These are phyloP conservation scores for Panellus pusillus DNA, from an alignment of 768 basidiomycete genomes.

Conservation along the genomic window DNA sequence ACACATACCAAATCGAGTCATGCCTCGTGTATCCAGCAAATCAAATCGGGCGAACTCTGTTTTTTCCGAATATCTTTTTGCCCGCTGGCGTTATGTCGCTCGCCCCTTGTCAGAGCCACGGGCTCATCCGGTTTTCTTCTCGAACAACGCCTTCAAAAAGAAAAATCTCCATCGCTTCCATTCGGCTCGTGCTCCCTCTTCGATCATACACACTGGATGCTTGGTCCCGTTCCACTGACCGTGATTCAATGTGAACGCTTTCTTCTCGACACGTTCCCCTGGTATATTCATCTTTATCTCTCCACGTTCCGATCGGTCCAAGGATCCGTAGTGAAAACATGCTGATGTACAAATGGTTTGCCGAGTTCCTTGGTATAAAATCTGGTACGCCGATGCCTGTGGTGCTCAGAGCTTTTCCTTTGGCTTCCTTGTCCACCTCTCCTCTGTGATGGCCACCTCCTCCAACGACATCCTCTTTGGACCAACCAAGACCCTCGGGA, in stretches of 20 bases:
- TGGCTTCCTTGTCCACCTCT: constrained; percentile 25
- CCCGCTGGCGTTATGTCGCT: constrained; percentile 8
- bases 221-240: constrained; percentile 75
- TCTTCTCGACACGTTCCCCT: constrained; percentile 70
- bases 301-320: constrained; percentile 78
- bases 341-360: constrained; percentile 39
- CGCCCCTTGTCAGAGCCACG: constrained; percentile 18
- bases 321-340: constrained; percentile 51
- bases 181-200: constrained; percentile 59
- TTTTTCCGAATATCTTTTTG: constrained; percentile 19
- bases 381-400: constrained; percentile 29
- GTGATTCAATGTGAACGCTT: constrained; percentile 60
- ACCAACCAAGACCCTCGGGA: constrained; percentile 85
- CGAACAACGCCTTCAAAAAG: constrained; percentile 24
- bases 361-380: constrained; percentile 62
- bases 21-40: constrained; percentile 37
- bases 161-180: constrained; percentile 50
- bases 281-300: constrained; percentile 72
- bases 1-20: constrained; percentile 54
- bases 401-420: constrained; percentile 32
- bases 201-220: constrained; percentile 64
- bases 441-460: constrained; percentile 43
- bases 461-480: constrained; percentile 78
- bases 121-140: constrained; percentile 21
- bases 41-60: constrained; percentile 19